These are phyloP conservation scores for Cladosporium sphaerospermum DNA, from an alignment of 2,329 filamentous ascomycete genomes.

Conservation along the genomic window DNA sequence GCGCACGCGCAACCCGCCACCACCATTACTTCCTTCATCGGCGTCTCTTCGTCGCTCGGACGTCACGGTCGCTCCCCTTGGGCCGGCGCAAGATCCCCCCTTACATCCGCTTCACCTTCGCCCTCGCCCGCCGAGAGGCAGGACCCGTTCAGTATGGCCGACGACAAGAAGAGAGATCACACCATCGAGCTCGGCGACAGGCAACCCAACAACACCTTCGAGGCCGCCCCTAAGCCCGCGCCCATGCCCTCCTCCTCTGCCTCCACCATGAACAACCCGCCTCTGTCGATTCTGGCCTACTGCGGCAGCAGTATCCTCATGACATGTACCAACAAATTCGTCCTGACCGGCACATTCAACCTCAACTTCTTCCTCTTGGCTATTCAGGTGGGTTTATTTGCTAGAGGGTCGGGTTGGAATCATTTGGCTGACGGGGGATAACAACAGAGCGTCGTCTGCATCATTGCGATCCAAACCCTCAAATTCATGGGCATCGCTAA, in stretches of 20 bases:
- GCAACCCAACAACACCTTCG: conserved; percentile 43
- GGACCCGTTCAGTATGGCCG: conserved; percentile 48
- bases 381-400: conserved; percentile 63
- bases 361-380: conserved; percentile 92
- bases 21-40: conserved; percentile 29
- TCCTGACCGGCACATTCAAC: conserved; percentile 90
- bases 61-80: conserved; percentile 16
- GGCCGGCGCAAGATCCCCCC: conserved; percentile 17
- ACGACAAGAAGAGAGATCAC: conserved; percentile 75
- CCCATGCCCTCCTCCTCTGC: conserved; percentile 43
- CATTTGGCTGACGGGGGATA: neutral
- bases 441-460: conserved; percentile 82
- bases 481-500: conserved; percentile 78
- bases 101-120: conserved; percentile 13
- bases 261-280: conserved; percentile 57
- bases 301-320: conserved; percentile 96
- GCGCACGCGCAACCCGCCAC: conserved; percentile 1
- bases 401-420: neutral
- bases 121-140: conserved; percentile 10
- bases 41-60: conserved; percentile 23
- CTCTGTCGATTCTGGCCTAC: conserved; percentile 78
- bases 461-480: conserved; percentile 72
- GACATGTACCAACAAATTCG: conserved; percentile 99
- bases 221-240: conserved; percentile 34
- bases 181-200: conserved; percentile 63